Percentiles rank a stretch among this genome's conserved stretches.
Evolutionary conservation across 805 yeast genomes (phyloP).

Genomic region (Tetrapisispora phaffii): DNA sequence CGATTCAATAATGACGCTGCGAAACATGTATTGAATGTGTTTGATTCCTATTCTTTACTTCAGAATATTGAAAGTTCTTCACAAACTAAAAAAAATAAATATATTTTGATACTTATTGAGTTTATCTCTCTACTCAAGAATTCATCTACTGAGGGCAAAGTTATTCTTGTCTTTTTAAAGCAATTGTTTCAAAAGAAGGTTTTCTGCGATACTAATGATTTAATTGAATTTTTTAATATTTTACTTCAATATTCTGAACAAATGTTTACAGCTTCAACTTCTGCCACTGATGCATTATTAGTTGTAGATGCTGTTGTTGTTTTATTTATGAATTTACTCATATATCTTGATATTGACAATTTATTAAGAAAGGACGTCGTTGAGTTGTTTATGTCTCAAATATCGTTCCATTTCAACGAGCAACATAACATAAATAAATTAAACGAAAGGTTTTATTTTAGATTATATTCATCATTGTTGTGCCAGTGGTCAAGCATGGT

Average conservation of each 20-base stretch:
- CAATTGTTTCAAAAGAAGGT: slow-evolving; percentile 58
- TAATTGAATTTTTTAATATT: slow-evolving; percentile 60
- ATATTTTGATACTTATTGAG: slow-evolving; percentile 74
- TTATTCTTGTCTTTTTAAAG: slow-evolving; percentile 51
- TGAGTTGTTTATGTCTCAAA: slow-evolving; percentile 49
- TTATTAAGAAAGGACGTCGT: slow-evolving; percentile 38
- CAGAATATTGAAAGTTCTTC: slow-evolving; percentile 18
- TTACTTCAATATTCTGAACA: slow-evolving; percentile 66
- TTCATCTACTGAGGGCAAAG: slow-evolving; percentile 40
- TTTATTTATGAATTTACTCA: slow-evolving; percentile 52
- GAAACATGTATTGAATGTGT: slow-evolving; percentile 26
- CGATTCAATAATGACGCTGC: slow-evolving; percentile 16
- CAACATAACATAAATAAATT: slow-evolving; percentile 64
- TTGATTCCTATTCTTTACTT: slow-evolving; percentile 28
- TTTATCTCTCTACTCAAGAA: slow-evolving; percentile 79
- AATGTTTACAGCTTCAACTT: slow-evolving; percentile 48
- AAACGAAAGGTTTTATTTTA: slow-evolving; percentile 85
- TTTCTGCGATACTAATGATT: slow-evolving; percentile 50
- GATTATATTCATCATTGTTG: slow-evolving; percentile 73
- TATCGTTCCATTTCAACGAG: slow-evolving; percentile 57
- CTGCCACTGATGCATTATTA: slow-evolving; percentile 57
- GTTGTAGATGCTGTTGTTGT: slow-evolving; percentile 79
- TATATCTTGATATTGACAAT: slow-evolving; percentile 42
- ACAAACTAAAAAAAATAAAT: slow-evolving; percentile 43
- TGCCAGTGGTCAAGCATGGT: slow-evolving; percentile 53